These are phyloP conservation scores for Thelonectria discophora DNA, from an alignment of 2,329 filamentous ascomycete genomes.

Conservation along the genomic window DNA sequence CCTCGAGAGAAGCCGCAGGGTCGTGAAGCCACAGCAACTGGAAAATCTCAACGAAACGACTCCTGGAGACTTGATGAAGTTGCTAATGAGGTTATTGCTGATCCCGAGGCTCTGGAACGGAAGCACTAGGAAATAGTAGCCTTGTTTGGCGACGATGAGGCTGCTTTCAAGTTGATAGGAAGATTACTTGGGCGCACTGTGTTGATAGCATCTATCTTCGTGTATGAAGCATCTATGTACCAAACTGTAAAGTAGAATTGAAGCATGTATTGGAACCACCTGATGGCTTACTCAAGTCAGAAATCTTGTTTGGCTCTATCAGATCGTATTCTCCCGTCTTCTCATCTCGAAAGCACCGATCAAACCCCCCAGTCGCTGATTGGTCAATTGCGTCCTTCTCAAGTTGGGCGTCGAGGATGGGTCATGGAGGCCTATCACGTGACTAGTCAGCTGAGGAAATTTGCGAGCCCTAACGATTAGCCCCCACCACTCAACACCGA, in stretches of 20 bases:
- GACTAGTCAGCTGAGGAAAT: constrained; percentile 32
- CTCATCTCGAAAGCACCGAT: too few species aligned
- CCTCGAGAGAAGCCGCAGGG: constrained; percentile 17
- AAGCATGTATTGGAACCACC: constrained; percentile 38
- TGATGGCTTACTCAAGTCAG: constrained; percentile 30
- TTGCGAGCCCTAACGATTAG: constrained; percentile 44
- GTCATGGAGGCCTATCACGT: constrained; percentile 34
- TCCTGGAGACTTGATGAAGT: constrained; percentile 38
- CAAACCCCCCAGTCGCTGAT: too few species aligned
- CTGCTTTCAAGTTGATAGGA: constrained; percentile 15
- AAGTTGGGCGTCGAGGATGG: not conserved
- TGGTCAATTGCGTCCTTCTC: not conserved
- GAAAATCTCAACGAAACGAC: too few species aligned
- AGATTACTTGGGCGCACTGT: constrained; percentile 29
- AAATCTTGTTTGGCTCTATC: not conserved
- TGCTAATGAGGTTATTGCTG: constrained; percentile 43
- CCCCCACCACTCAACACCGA: constrained; percentile 43
- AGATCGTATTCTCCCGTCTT: not conserved
- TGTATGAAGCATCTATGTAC: constrained; percentile 38
- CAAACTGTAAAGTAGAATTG: constrained; percentile 47
- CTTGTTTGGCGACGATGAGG: constrained; percentile 40
- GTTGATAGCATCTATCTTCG: constrained; percentile 37
- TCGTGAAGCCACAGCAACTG: too few species aligned
- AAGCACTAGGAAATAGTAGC: constrained; percentile 49
- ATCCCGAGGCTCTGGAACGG: constrained; percentile 58